phyloP scores from a whole-genome alignment of 1,284 basidiomycete species.

The Earliella scabrosa region DNA sequence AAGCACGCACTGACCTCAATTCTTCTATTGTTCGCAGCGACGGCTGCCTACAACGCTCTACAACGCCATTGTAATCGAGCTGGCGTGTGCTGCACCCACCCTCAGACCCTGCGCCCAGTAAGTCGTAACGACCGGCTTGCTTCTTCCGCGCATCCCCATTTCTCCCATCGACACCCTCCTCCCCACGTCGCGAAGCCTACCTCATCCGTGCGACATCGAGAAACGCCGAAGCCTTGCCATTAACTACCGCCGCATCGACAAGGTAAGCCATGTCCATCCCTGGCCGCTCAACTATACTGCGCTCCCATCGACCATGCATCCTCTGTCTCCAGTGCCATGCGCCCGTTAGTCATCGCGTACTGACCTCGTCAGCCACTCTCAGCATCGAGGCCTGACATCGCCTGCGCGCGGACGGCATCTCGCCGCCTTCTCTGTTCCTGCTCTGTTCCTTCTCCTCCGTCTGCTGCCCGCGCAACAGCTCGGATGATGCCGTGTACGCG shows the following conservation, averaged over 20 bases:
- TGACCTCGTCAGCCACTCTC: conserved; percentile 4
- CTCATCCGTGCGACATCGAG: conserved; percentile 16
- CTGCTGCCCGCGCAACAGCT: too few species aligned
- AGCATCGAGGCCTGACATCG: conserved; percentile 7
- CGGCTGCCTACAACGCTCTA: conserved; percentile 23
- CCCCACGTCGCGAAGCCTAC: conserved; percentile 17
- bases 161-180: conserved; percentile 4
- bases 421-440: too few species aligned
- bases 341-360: too few species aligned
- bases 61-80: conserved; percentile 30
- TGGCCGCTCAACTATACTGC: conserved; percentile 29
- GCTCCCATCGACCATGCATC: conserved; percentile 27
- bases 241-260: conserved; percentile 4
- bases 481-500: too few species aligned
- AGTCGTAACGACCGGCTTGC: conserved; percentile 21
- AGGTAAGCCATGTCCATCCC: conserved; percentile 26
- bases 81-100: conserved; percentile 28
- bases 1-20: conserved; percentile 14
- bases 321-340: conserved; percentile 22
- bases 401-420: too few species aligned
- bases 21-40: conserved; percentile 19
- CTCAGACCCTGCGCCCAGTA: conserved; percentile 8
- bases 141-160: conserved; percentile 14
- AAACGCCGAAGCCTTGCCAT: neutral
- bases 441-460: too few species aligned